A percentile compares a stretch with the other conserved stretches of the same genome.
Evolutionary conservation across 2,329 filamentous ascomycete species (phyloP).

Genomic region (Penicillium griseofulvum): DNA sequence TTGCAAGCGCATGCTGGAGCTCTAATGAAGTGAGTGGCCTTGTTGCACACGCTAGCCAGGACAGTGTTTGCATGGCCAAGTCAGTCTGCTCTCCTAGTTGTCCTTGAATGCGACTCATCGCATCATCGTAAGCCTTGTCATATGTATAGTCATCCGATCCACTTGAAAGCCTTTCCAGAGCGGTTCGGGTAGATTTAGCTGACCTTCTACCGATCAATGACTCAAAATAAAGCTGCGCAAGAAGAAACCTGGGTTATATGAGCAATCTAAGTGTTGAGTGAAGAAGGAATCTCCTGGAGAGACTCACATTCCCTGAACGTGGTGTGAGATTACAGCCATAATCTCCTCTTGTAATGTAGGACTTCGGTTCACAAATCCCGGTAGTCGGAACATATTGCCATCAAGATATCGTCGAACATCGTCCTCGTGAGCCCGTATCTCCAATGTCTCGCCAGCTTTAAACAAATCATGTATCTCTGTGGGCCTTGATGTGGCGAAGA

Average conservation of each 20-base stretch:
- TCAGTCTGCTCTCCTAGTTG: constrained; percentile 34
- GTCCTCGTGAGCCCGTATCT: constrained; percentile 34
- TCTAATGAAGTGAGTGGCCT: constrained; percentile 36
- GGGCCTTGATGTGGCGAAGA: constrained; percentile 36
- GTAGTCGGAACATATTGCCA: constrained; percentile 20
- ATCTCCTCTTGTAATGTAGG: constrained; percentile 22
- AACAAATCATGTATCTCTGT: constrained; percentile 26
- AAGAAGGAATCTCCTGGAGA: neutral
- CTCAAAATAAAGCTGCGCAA: constrained; percentile 24
- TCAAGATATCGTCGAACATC: constrained; percentile 36
- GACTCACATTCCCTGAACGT: constrained; percentile 37
- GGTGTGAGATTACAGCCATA: constrained; percentile 20
- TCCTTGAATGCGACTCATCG: constrained; percentile 45
- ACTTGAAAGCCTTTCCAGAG: constrained; percentile 32
- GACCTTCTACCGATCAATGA: constrained; percentile 17
- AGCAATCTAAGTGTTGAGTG: neutral
- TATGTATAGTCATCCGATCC: constrained; percentile 30
- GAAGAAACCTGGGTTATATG: constrained; percentile 24
- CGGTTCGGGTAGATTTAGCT: constrained; percentile 31
- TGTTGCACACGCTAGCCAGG: constrained; percentile 44
- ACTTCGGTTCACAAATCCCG: constrained; percentile 12
- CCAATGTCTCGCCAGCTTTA: constrained; percentile 10
- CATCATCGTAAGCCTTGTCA: constrained; percentile 42
- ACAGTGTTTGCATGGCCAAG: constrained; percentile 41
- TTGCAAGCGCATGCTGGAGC: constrained; percentile 46